These are phyloP conservation scores for Nidularia pulvinata DNA, from an alignment of 768 basidiomycete genomes.

Conservation along the genomic window DNA sequence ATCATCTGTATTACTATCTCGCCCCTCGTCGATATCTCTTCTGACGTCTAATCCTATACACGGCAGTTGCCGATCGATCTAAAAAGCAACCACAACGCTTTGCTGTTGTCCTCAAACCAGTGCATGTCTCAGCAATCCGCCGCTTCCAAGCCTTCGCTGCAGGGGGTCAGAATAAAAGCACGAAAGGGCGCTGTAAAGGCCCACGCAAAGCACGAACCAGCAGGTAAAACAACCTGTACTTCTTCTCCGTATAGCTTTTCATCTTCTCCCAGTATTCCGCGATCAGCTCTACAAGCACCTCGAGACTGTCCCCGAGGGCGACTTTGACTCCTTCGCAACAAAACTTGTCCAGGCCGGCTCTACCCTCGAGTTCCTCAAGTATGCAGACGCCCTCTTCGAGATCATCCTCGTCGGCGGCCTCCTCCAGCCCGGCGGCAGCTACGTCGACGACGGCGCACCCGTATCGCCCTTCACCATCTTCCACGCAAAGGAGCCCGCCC, in stretches of 20 bases:
- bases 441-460: conserved; percentile 85
- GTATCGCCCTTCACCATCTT: conserved; percentile 88
- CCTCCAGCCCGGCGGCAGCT: conserved; percentile 93
- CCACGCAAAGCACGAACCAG: conserved; percentile 91
- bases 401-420: conserved; percentile 94
- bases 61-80: no score
- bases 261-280: conserved; percentile 68
- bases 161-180: conserved; percentile 92
- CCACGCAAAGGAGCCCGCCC: conserved; percentile 75
- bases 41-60: no score
- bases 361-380: conserved; percentile 94
- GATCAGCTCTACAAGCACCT: conserved; percentile 93
- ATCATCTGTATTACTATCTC: no score
- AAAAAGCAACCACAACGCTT: no score
- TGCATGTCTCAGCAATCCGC: conserved; percentile 93
- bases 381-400: conserved; percentile 97
- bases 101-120: conserved; percentile 28
- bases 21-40: no score
- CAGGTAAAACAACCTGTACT: conserved; percentile 35
- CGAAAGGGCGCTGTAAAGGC: conserved; percentile 93
- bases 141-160: conserved; percentile 85
- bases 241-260: conserved; percentile 3
- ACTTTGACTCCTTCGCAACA: conserved; percentile 80
- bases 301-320: conserved; percentile 75
- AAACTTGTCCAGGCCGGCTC: conserved; percentile 92